These are phyloP conservation scores for Chlamydomonas reinhardtii DNA, from an alignment of 163 green algal genomes.

Conservation along the genomic window DNA sequence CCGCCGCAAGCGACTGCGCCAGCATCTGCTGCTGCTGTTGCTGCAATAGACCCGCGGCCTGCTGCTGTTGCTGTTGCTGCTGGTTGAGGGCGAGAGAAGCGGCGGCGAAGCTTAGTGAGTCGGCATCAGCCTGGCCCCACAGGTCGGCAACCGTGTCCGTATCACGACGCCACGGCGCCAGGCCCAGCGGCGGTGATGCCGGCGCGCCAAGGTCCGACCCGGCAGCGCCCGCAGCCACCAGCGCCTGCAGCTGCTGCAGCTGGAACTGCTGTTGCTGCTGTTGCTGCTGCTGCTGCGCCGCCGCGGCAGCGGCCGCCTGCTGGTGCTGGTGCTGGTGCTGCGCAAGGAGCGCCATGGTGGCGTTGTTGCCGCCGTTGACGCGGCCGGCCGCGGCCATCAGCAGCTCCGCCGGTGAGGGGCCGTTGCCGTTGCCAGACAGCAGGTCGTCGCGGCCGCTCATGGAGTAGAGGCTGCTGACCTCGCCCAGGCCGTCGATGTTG, in stretches of 20 bases:
- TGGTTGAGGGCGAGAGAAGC: conserved; percentile 3
- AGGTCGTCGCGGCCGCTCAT: too few species aligned
- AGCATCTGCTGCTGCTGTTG: conserved; percentile 34
- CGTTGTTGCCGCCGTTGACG: background rate
- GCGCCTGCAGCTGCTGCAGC: conserved; percentile 39
- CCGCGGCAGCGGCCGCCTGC: background rate
- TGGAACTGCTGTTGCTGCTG: conserved; percentile 21
- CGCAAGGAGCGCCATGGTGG: background rate
- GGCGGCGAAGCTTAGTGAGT: conserved; percentile 11
- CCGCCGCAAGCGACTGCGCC: conserved; percentile 31
- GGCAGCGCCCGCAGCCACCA: background rate
- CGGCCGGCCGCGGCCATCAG: conserved; percentile 13
- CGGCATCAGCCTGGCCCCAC: conserved; percentile 12
- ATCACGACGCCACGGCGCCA: conserved; percentile 17
- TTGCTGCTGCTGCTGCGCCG: background rate
- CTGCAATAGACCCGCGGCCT: conserved; percentile 9
- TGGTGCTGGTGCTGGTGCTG: conserved; percentile 1
- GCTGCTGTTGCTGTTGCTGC: conserved; percentile 34
- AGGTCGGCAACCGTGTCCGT: conserved; percentile 8
- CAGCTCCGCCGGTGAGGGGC: background rate
- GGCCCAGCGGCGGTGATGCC: background rate
- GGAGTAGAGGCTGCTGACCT: too few species aligned
- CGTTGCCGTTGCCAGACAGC: background rate
- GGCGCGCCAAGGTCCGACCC: conserved; percentile 1
- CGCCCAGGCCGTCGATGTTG: too few species aligned